These are phyloP conservation scores for Coelastrella sp. DNA, from an alignment of 139 green algal genomes.

Conservation along the genomic window DNA sequence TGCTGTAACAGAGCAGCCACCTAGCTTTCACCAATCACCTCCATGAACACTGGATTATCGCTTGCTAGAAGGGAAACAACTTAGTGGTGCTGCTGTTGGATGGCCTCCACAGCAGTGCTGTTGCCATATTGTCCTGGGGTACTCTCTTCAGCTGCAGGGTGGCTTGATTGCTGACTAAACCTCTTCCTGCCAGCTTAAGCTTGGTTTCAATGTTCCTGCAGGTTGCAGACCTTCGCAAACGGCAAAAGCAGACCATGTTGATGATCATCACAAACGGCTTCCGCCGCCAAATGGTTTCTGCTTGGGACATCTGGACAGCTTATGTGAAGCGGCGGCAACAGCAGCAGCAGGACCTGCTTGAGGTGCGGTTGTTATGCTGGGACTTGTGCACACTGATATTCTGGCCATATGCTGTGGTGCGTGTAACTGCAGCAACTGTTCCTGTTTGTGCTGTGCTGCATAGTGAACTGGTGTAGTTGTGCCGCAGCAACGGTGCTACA, in stretches of 20 bases:
- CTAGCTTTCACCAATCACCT: too few relatives aligned
- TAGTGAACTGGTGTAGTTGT: too few relatives aligned
- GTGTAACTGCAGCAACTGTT: neutral
- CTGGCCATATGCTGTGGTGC: neutral
- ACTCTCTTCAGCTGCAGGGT: too few relatives aligned
- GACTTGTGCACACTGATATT: neutral
- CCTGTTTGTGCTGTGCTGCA: too few relatives aligned
- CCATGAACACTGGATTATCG: too few relatives aligned
- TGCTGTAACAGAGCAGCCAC: too few relatives aligned
- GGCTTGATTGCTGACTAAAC: neutral
- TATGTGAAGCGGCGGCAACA: neutral
- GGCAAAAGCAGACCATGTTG: slow-evolving; percentile 8
- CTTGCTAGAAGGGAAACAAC: too few relatives aligned
- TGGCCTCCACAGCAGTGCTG: too few relatives aligned
- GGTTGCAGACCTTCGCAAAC: neutral
- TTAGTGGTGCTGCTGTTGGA: too few relatives aligned
- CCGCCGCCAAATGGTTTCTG: neutral
- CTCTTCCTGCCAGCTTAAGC: neutral
- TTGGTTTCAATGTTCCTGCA: neutral
- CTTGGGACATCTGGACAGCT: neutral
- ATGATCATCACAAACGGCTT: neutral
- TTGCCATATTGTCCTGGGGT: too few relatives aligned
- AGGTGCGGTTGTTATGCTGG: neutral
- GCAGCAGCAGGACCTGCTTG: slow-evolving; percentile 20
- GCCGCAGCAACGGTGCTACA: too few relatives aligned